These are phyloP conservation scores for Polysphondylium violaceum DNA, from an alignment of 78 protist genomes.

Conservation along the genomic window DNA sequence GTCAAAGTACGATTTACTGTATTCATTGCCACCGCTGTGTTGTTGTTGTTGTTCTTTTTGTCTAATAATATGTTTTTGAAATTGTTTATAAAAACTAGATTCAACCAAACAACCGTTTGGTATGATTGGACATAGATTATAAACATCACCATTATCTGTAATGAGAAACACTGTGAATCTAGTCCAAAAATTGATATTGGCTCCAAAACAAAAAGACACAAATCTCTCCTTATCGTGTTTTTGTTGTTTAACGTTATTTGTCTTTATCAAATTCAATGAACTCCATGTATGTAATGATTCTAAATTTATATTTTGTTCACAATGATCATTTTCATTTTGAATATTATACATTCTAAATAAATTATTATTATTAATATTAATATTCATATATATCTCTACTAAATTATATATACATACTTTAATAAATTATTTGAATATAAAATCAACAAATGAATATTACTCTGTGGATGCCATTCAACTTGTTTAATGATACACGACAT, in stretches of 20 bases:
- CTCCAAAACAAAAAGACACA: conserved; percentile 63
- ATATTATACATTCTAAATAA: conserved; percentile 35
- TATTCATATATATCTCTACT: not conserved
- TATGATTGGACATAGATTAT: conserved; percentile 47
- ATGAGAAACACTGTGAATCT: conserved; percentile 44
- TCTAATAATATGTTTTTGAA: not conserved
- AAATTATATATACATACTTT: conserved; percentile 30
- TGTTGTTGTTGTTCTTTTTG: conserved; percentile 3
- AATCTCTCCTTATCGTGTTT: not conserved
- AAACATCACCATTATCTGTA: conserved; percentile 1
- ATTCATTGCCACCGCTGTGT: not conserved
- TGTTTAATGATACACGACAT: conserved; percentile 19
- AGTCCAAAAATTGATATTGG: conserved; percentile 47
- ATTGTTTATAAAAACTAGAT: not conserved
- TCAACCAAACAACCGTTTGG: conserved; percentile 36
- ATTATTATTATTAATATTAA: not conserved
- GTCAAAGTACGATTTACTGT: not conserved
- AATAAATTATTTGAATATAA: conserved; percentile 46
- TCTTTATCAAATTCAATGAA: conserved; percentile 1
- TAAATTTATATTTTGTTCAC: conserved; percentile 44
- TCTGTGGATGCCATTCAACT: conserved; percentile 69
- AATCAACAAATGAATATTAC: conserved; percentile 37
- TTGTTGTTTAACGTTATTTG: not conserved
- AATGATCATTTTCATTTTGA: conserved; percentile 10
- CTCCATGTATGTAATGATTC: conserved; percentile 12